phyloP scores from a whole-genome alignment of 2,329 filamentous ascomycete species.

The Westerdykella aurantiaca region DNA sequence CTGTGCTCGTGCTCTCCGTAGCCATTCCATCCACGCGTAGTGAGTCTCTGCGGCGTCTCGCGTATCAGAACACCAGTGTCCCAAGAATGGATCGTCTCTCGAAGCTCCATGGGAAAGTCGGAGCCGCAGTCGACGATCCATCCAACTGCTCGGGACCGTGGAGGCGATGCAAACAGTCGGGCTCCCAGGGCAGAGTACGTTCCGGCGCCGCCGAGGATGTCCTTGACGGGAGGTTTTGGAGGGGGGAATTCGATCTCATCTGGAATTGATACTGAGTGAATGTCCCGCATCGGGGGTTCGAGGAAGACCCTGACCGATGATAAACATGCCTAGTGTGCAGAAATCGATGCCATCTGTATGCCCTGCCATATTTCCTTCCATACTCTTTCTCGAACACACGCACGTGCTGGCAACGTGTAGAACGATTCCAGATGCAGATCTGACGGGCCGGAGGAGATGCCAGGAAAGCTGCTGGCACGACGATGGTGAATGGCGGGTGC shows the following conservation, averaged over 20 bases:
- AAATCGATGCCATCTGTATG: slow-evolving; percentile 44
- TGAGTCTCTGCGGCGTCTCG: slow-evolving; percentile 60
- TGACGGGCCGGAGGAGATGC: neutral
- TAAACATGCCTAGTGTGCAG: slow-evolving; percentile 59
- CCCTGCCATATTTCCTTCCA: slow-evolving; percentile 8
- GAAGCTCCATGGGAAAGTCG: slow-evolving; percentile 71
- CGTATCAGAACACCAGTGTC: slow-evolving; percentile 67
- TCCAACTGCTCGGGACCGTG: slow-evolving; percentile 61
- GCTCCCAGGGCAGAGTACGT: slow-evolving; percentile 84
- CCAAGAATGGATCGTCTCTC: slow-evolving; percentile 64
- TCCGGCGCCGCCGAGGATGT: slow-evolving; percentile 84
- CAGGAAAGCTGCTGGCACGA: neutral
- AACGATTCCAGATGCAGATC: neutral
- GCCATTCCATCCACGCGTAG: slow-evolving; percentile 88
- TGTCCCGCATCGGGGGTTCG: slow-evolving; percentile 1
- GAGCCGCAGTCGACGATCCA: slow-evolving; percentile 89
- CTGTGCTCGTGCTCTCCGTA: slow-evolving; percentile 67
- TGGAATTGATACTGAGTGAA: slow-evolving; percentile 35
- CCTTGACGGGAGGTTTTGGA: slow-evolving; percentile 60
- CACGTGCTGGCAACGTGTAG: neutral
- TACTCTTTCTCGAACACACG: neutral
- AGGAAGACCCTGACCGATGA: slow-evolving; percentile 46
- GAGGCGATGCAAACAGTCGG: slow-evolving; percentile 72
- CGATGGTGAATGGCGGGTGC: slow-evolving; percentile 8
- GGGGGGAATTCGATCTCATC: slow-evolving; percentile 87